These are phyloP conservation scores for Boletus barrowsii DNA, from an alignment of 768 basidiomycete genomes.

Conservation along the genomic window DNA sequence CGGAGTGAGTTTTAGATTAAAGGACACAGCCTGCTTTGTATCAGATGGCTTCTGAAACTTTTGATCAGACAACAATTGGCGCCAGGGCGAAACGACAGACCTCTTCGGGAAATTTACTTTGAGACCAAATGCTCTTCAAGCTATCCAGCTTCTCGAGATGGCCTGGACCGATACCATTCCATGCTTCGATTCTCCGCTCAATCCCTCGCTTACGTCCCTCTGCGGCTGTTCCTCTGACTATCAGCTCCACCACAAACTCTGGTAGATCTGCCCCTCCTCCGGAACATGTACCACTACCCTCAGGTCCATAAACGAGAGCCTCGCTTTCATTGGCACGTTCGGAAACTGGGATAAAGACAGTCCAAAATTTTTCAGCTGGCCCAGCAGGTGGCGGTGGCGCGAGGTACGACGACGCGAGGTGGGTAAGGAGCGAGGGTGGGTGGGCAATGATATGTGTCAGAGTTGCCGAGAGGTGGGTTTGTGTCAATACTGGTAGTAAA, in stretches of 20 bases:
- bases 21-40: slow-evolving; percentile 69
- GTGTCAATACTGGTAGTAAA: slow-evolving; percentile 53
- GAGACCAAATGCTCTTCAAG: slow-evolving; percentile 46
- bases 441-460: slow-evolving; percentile 65
- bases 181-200: slow-evolving; percentile 64
- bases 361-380: slow-evolving; percentile 73
- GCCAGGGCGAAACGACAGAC: slow-evolving; percentile 27
- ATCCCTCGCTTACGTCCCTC: slow-evolving; percentile 50
- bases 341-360: slow-evolving; percentile 66
- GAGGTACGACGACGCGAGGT: slow-evolving; percentile 70
- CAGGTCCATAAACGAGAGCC: slow-evolving; percentile 54
- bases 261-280: slow-evolving; percentile 32
- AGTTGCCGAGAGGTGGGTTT: slow-evolving; percentile 62
- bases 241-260: slow-evolving; percentile 63
- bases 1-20: slow-evolving; percentile 83
- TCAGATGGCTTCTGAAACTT: slow-evolving; percentile 43
- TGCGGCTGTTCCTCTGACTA: slow-evolving; percentile 45
- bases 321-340: slow-evolving; percentile 60
- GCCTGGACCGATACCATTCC: slow-evolving; percentile 44
- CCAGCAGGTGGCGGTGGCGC: slow-evolving; percentile 66
- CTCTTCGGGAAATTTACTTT: slow-evolving; percentile 31
- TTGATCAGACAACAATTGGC: background rate
- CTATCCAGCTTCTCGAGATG: slow-evolving; percentile 49
- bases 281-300: slow-evolving; percentile 44
- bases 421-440: slow-evolving; percentile 62